Conservation (phyloP, 1,284 basidiomycete species). For the Singerocomus rubriflavus region DNA sequence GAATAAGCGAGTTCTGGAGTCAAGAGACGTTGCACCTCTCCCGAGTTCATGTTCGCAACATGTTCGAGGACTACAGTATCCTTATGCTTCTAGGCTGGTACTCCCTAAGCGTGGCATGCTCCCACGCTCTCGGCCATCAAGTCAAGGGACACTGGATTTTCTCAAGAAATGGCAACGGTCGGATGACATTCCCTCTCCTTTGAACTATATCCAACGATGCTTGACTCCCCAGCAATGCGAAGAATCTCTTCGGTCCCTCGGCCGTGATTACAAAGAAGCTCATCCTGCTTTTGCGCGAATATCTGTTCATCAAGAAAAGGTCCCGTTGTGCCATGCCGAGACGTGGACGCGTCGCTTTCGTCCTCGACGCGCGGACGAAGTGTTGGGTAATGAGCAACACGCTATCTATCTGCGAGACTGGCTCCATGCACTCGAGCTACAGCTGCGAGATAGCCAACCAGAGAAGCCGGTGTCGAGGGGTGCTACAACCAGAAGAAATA, state of each 20-base stretch:
- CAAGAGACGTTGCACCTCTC: slow-evolving; percentile 37
- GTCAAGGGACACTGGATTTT: slow-evolving; percentile 16
- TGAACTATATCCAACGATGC: slow-evolving; percentile 1
- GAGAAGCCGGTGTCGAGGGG: slow-evolving; percentile 8
- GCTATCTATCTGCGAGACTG: slow-evolving; percentile 80
- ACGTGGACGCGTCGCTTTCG: slow-evolving; percentile 79
- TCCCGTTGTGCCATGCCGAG: slow-evolving; percentile 30
- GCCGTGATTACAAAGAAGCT: slow-evolving; percentile 15
- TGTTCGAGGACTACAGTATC: slow-evolving; percentile 53
- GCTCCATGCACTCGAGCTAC: slow-evolving; percentile 70
- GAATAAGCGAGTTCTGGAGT: slow-evolving; percentile 5
- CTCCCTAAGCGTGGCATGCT: slow-evolving; percentile 11
- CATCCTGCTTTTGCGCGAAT: slow-evolving; percentile 58
- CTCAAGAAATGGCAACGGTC: slow-evolving; percentile 12
- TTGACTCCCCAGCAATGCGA: slow-evolving; percentile 21
- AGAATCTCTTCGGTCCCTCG: slow-evolving; percentile 14
- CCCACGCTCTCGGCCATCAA: slow-evolving; percentile 1
- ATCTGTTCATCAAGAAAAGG: slow-evolving; percentile 25
- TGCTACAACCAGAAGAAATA: slow-evolving; percentile 12
- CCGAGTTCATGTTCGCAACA: slow-evolving; percentile 59
- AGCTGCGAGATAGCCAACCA: slow-evolving; percentile 36
- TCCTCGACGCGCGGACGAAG: slow-evolving; percentile 68
- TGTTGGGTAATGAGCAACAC: slow-evolving; percentile 78
- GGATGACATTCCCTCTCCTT: slow-evolving; percentile 1
- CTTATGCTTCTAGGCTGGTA: slow-evolving; percentile 14